These are phyloP conservation scores for Cardamine occulta DNA, from an alignment of 345 rosid genomes.

Conservation along the genomic window DNA sequence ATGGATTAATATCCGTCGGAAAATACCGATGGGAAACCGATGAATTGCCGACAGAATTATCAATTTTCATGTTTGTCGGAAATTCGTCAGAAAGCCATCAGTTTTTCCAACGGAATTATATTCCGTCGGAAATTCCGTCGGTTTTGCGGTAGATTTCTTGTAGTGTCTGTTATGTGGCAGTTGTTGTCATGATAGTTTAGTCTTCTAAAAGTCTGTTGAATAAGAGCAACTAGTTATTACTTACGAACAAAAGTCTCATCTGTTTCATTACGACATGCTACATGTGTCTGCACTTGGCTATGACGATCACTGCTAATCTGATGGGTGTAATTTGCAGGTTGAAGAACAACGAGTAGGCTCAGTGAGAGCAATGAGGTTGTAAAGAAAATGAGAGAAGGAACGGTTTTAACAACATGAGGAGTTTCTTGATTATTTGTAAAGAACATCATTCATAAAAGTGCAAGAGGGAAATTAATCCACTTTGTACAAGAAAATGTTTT, in stretches of 20 bases:
- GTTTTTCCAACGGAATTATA: no score
- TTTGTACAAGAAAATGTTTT: conserved; percentile 35
- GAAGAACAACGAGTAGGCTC: conserved; percentile 59
- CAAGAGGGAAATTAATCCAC: conserved; percentile 23
- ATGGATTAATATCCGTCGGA: no score
- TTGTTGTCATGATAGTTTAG: background rate
- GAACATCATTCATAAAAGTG: conserved; percentile 42
- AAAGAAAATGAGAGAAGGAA: conserved; percentile 30
- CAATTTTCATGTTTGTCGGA: no score
- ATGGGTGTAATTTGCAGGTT: conserved; percentile 51
- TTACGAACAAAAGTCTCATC: background rate
- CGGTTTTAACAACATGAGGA: conserved; percentile 24
- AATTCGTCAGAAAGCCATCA: no score
- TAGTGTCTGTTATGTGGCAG: no score
- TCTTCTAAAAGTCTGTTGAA: conserved; percentile 4
- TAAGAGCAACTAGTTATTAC: conserved; percentile 8
- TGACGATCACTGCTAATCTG: conserved; percentile 14
- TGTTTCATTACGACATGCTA: background rate
- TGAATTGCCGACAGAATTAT: no score
- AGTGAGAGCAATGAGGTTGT: conserved; percentile 79
- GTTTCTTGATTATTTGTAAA: conserved; percentile 43
- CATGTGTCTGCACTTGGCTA: conserved; percentile 15
- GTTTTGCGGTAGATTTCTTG: no score
- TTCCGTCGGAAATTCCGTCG: no score
- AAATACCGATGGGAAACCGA: no score